phyloP scores from a whole-genome alignment of 345 rosid species.

The Gossypium raimondii region DNA sequence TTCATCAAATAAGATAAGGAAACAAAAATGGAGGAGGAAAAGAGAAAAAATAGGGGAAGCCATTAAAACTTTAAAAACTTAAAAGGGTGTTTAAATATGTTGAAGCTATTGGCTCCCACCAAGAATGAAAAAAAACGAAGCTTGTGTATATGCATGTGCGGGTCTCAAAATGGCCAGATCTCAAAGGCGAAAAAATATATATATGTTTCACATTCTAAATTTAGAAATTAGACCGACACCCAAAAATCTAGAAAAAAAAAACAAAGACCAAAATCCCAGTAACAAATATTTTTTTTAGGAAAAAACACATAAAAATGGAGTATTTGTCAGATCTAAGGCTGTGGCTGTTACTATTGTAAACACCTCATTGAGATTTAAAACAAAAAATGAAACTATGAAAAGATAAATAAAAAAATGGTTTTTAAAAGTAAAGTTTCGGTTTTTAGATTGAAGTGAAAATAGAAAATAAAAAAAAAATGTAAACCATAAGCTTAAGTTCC shows the following conservation, averaged over 20 bases:
- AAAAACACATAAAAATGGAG: not conserved
- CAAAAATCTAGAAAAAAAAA: not conserved
- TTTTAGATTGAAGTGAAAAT: not conserved
- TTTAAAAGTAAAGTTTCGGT: conserved; percentile 1
- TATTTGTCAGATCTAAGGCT: conserved; percentile 9
- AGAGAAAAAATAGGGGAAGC: not conserved
- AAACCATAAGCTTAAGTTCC: not conserved
- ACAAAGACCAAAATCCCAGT: conserved; percentile 11
- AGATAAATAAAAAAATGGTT: no score
- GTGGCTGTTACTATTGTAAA: not conserved
- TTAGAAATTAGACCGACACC: conserved; percentile 5
- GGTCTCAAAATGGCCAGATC: not conserved
- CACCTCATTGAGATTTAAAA: not conserved
- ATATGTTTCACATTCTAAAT: not conserved
- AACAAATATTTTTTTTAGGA: not conserved
- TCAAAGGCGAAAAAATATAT: not conserved
- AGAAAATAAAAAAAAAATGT: no score
- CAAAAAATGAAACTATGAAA: not conserved
- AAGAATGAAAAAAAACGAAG: no score
- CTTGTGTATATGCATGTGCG: conserved; percentile 2
- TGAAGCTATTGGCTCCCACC: not conserved
- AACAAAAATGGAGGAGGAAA: not conserved
- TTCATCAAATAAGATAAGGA: not conserved
- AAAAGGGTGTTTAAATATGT: not conserved
- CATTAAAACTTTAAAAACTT: not conserved